Conservation (phyloP, 495 filamentous ascomycete species). For the Penicillium macrosclerotiorum region DNA sequence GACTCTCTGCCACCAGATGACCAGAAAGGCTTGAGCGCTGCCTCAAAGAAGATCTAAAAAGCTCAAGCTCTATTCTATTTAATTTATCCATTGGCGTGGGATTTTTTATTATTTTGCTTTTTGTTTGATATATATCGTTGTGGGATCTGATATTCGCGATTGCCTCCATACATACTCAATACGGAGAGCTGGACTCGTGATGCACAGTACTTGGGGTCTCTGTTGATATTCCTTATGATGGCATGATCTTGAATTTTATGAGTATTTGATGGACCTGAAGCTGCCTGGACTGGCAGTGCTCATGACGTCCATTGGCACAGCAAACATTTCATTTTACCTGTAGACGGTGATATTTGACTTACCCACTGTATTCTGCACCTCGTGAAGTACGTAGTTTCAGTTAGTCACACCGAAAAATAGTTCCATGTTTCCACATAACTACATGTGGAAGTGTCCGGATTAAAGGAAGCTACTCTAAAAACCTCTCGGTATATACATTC, state of each 20-base stretch:
- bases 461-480: too few species aligned
- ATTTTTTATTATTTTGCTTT: too few species aligned
- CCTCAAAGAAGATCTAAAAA: constrained; percentile 14
- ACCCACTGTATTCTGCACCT: too few species aligned
- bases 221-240: constrained; percentile 1
- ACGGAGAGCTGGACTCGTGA: too few species aligned
- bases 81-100: too few species aligned
- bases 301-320: not conserved
- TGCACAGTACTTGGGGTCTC: not conserved
- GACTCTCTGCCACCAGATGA: constrained; percentile 15
- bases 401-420: too few species aligned
- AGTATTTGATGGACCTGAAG: not conserved
- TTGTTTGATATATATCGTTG: not conserved
- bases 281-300: not conserved
- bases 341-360: too few species aligned
- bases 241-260: constrained; percentile 1
- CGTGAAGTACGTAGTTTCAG: not conserved
- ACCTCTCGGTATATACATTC: too few species aligned
- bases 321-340: not conserved
- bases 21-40: constrained; percentile 17
- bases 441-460: too few species aligned
- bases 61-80: not conserved
- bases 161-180: not conserved
- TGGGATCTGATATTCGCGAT: too few species aligned
- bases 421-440: too few species aligned